These are phyloP conservation scores for Podaxis sp. DNA, from an alignment of 768 basidiomycete genomes.

Conservation along the genomic window DNA sequence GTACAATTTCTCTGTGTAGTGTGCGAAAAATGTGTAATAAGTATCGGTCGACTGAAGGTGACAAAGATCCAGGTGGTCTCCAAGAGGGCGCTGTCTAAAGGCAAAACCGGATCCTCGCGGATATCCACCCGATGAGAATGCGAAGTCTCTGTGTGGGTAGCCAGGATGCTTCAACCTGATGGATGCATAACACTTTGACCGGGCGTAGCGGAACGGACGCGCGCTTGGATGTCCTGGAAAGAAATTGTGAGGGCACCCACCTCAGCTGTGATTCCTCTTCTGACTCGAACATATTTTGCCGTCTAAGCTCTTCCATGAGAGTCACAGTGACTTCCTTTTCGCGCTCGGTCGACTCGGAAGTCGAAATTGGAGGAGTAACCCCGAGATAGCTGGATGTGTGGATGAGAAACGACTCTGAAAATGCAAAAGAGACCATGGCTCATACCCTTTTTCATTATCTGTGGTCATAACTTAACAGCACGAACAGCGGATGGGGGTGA, in stretches of 20 bases:
- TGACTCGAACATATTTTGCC: slow-evolving; percentile 85
- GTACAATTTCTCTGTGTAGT: slow-evolving; percentile 78
- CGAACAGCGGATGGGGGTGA: background rate
- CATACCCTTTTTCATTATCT: slow-evolving; percentile 14
- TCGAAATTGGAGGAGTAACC: slow-evolving; percentile 85
- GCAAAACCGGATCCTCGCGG: background rate
- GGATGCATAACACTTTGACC: background rate
- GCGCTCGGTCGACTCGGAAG: slow-evolving; percentile 66
- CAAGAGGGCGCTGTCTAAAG: background rate
- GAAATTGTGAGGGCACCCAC: slow-evolving; percentile 45
- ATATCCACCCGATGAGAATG: background rate
- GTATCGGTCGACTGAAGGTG: background rate
- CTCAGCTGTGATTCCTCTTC: slow-evolving; percentile 86
- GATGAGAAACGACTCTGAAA: slow-evolving; percentile 15
- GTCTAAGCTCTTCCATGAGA: slow-evolving; percentile 87
- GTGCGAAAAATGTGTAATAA: slow-evolving; percentile 3
- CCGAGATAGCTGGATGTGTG: slow-evolving; percentile 60
- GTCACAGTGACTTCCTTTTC: slow-evolving; percentile 83
- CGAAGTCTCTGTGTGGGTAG: background rate
- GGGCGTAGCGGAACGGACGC: background rate
- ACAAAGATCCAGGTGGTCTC: background rate
- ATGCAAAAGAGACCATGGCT: background rate
- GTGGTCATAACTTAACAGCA: slow-evolving; percentile 14
- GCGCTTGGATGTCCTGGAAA: background rate
- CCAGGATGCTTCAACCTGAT: background rate